Conservation (phyloP, 1,284 basidiomycete genomes). For the Moesziomyces sp. region DNA sequence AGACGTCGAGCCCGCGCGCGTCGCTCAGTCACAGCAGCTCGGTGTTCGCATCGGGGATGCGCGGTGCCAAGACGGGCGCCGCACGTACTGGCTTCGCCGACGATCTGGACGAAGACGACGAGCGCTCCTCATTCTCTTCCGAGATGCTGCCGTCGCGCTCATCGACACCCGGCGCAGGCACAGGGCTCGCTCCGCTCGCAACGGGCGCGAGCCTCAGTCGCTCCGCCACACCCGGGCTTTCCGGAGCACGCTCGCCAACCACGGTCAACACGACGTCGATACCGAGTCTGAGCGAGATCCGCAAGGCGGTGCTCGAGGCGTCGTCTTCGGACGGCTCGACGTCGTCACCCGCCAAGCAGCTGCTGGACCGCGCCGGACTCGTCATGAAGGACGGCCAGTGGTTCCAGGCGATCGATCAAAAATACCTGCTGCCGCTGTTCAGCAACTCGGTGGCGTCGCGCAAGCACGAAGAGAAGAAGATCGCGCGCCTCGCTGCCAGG, state of each 20-base stretch:
- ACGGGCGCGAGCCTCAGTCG: conserved; percentile 8
- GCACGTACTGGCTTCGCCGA: conserved; percentile 40
- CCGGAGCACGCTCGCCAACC: conserved; percentile 15
- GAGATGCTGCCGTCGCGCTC: conserved; percentile 31
- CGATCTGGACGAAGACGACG: conserved; percentile 50
- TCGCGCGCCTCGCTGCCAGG: conserved; percentile 36
- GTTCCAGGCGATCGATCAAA: conserved; percentile 95
- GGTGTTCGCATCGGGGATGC: conserved; percentile 9
- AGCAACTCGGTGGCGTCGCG: conserved; percentile 75
- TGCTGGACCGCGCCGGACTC: conserved; percentile 62
- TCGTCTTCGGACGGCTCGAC: conserved; percentile 25
- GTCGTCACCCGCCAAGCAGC: conserved; percentile 46
- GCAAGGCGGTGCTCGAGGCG: conserved; percentile 36
- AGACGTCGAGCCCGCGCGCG: conserved; percentile 26
- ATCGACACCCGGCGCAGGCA: conserved; percentile 17
- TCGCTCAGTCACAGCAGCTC: conserved; percentile 30
- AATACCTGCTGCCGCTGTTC: conserved; percentile 92
- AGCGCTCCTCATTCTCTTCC: conserved; percentile 20
- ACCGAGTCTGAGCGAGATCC: conserved; percentile 39
- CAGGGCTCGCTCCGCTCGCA: conserved; percentile 10
- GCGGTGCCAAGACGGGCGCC: background rate
- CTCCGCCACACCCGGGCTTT: conserved; percentile 6
- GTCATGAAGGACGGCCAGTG: conserved; percentile 77
- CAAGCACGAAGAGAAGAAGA: conserved; percentile 66
- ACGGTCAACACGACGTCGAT: conserved; percentile 3